A percentile compares a stretch with the other conserved stretches of the same genome.
Evolutionary conservation across 768 basidiomycete species (phyloP).

Genomic region (Trametes meyenii): DNA sequence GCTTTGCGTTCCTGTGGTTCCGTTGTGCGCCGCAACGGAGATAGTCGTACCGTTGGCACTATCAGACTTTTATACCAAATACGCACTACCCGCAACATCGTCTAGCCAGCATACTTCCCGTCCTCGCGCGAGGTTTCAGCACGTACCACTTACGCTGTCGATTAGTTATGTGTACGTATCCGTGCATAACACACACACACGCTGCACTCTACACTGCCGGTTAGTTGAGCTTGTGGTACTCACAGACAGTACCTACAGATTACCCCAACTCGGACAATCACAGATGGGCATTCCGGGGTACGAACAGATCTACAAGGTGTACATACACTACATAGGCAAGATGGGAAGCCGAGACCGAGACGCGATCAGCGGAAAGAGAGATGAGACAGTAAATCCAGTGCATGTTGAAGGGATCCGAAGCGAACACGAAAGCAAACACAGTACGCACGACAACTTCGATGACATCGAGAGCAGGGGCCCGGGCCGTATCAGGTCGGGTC

Average conservation of each 20-base stretch:
- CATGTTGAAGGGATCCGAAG: neutral
- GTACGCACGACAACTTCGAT: neutral
- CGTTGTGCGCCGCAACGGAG: neutral
- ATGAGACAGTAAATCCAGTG: neutral
- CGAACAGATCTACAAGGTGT: neutral
- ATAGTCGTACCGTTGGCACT: neutral
- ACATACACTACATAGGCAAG: neutral
- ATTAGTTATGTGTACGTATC: too few relatives aligned
- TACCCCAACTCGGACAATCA: neutral
- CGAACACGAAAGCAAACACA: neutral
- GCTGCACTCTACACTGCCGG: too few relatives aligned
- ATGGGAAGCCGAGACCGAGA: neutral
- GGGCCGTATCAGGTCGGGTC: too few relatives aligned
- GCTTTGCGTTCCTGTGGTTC: constrained; percentile 11
- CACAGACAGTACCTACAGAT: too few relatives aligned
- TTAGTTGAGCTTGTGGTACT: too few relatives aligned
- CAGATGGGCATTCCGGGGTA: neutral
- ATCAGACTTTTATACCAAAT: too few relatives aligned
- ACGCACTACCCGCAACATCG: neutral
- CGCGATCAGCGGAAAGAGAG: neutral
- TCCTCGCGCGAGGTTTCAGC: too few relatives aligned
- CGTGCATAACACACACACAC: too few relatives aligned
- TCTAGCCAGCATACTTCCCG: neutral
- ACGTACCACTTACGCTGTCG: too few relatives aligned
- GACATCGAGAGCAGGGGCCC: too few relatives aligned